Percentiles rank a stretch among this genome's conserved stretches.
Conservation (phyloP, 495 filamentous ascomycete species). For the Podospora anserina region DNA sequence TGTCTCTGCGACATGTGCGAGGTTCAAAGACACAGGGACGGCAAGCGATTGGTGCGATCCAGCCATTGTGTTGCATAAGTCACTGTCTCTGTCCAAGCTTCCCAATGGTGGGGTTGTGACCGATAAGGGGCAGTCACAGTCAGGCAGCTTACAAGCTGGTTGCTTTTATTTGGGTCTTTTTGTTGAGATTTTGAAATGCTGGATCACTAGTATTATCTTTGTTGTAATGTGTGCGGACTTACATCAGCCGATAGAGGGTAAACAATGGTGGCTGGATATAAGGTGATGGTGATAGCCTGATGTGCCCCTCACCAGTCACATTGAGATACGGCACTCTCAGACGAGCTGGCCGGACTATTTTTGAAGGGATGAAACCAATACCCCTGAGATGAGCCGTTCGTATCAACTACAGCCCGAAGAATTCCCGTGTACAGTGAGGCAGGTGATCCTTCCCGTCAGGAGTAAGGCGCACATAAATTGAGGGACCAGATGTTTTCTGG, state of each 20-base stretch:
- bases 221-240: background rate
- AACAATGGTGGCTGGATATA: background rate
- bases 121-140: background rate
- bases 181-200: background rate
- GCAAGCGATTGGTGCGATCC: slow-evolving; percentile 22
- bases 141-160: background rate
- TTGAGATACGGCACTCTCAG: background rate
- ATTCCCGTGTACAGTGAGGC: background rate
- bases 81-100: slow-evolving; percentile 5
- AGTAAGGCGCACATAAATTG: background rate
- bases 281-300: background rate
- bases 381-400: slow-evolving; percentile 3
- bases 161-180: background rate
- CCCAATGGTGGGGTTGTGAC: background rate
- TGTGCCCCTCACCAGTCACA: background rate
- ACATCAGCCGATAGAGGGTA: background rate
- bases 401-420: background rate
- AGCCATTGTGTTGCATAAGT: slow-evolving; percentile 19
- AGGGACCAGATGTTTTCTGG: background rate
- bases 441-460: slow-evolving; percentile 2
- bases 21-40: background rate
- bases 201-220: background rate
- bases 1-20: background rate
- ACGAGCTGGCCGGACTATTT: background rate
- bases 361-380: slow-evolving; percentile 4